Evolutionary conservation across 257 asterid species (phyloP).

Genomic region (Gentiana macrophylla): DNA sequence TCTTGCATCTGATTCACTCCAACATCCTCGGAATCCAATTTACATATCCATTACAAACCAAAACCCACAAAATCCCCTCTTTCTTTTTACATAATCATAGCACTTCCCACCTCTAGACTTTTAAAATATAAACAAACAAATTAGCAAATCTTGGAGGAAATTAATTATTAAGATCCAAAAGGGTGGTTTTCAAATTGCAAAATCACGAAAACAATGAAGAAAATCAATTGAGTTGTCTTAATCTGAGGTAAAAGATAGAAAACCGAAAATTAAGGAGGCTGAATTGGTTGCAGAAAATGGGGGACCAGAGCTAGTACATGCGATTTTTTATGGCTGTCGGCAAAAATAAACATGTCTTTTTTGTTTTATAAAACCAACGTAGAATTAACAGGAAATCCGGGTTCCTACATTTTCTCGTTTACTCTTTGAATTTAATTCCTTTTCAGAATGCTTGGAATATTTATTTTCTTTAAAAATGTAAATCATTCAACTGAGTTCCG

Average conservation of each 20-base stretch:
- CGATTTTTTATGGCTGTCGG: slow-evolving; percentile 45
- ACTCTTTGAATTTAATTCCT: not conserved
- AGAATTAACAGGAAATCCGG: not conserved
- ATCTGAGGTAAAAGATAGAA: slow-evolving; percentile 9
- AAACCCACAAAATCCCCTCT: slow-evolving; percentile 11
- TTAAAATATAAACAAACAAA: not conserved
- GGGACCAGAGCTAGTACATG: slow-evolving; percentile 35
- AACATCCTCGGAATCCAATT: slow-evolving; percentile 12
- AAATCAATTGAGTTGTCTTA: slow-evolving; percentile 10
- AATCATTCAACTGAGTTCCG: slow-evolving; percentile 11
- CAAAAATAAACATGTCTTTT: slow-evolving; percentile 1
- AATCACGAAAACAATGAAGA: slow-evolving; percentile 1
- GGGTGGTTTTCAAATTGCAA: not conserved
- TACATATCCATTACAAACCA: slow-evolving; percentile 1
- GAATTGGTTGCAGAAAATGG: slow-evolving; percentile 16
- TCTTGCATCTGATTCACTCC: slow-evolving; percentile 44
- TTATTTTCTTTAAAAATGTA: not conserved
- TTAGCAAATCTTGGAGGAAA: not conserved
- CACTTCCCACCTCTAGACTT: slow-evolving; percentile 1
- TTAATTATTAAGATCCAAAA: not conserved
- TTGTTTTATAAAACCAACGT: too few species aligned
- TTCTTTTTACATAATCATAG: not conserved
- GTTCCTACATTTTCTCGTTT: not conserved
- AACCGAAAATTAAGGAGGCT: slow-evolving; percentile 51
- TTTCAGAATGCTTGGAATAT: not conserved